phyloP scores from a whole-genome alignment of 164 flowering plant species.

The Macadamia integrifolia region DNA sequence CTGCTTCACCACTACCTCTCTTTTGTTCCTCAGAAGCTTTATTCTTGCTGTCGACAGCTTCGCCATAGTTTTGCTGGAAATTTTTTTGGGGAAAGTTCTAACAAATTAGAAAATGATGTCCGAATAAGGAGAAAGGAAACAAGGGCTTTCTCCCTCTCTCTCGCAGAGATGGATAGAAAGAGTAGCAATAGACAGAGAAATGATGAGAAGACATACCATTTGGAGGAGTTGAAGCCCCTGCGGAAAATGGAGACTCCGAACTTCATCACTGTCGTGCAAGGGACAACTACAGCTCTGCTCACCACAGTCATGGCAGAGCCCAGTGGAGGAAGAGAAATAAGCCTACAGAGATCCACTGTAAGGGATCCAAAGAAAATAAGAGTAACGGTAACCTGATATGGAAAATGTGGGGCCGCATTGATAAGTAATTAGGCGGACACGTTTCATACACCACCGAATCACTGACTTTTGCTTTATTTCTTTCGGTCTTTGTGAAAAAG shows the following conservation, averaged over 20 bases:
- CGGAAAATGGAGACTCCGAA: slow-evolving; percentile 43
- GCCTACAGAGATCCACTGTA: too few species aligned
- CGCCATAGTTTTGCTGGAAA: slow-evolving; percentile 74
- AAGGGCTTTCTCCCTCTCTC: too few species aligned
- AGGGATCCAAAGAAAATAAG: not conserved
- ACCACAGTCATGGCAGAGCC: slow-evolving; percentile 20
- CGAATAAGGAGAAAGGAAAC: too few species aligned
- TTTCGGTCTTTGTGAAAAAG: slow-evolving; percentile 6
- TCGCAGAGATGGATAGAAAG: not conserved
- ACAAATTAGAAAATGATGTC: not conserved
- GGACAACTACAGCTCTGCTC: slow-evolving; percentile 15
- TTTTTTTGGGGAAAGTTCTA: not conserved
- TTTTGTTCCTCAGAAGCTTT: slow-evolving; percentile 91
- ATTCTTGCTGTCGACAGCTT: slow-evolving; percentile 88
- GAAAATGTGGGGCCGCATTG: not conserved
- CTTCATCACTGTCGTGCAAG: slow-evolving; percentile 41
- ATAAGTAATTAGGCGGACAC: not conserved
- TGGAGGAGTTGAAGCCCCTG: slow-evolving; percentile 67
- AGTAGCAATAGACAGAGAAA: not conserved
- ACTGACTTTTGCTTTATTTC: not conserved
- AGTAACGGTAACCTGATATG: slow-evolving; percentile 25
- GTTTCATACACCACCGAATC: slow-evolving; percentile 1
- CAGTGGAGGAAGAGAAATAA: not conserved
- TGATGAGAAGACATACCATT: slow-evolving; percentile 46
- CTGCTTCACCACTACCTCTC: slow-evolving; percentile 72